Percentiles rank a stretch among this genome's conserved stretches.
Evolutionary conservation across 164 flowering plant species (phyloP).

Genomic region (Paratinospora sagittata): DNA sequence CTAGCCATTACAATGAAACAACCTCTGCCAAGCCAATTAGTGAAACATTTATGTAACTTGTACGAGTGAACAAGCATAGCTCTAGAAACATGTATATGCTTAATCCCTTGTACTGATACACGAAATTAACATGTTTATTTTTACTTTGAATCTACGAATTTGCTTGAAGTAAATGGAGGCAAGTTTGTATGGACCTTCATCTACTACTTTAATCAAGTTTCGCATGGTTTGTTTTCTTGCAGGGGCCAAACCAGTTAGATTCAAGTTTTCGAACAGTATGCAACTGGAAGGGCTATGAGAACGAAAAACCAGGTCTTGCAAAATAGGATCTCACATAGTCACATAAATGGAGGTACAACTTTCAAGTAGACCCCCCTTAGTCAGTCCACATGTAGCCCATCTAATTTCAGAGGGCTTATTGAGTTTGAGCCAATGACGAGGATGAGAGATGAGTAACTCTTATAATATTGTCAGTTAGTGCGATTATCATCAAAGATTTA

Average conservation of each 20-base stretch:
- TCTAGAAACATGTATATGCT: too few species aligned
- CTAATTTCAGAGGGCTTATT: background rate
- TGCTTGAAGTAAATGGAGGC: background rate
- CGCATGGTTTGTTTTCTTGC: conserved; percentile 7
- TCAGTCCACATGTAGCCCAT: background rate
- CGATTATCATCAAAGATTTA: background rate
- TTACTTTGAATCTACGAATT: background rate
- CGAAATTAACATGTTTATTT: too few species aligned
- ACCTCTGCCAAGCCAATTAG: too few species aligned
- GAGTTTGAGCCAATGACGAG: background rate
- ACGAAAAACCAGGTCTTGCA: conserved; percentile 23
- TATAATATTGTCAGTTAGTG: background rate
- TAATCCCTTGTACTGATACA: too few species aligned
- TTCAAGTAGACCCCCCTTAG: too few species aligned
- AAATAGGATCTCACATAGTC: conserved; percentile 19
- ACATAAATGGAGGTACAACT: too few species aligned
- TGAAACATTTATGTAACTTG: too few species aligned
- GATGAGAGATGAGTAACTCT: background rate
- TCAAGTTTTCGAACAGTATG: conserved; percentile 36
- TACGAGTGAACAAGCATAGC: too few species aligned
- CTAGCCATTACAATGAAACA: too few species aligned
- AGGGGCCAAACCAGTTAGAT: conserved; percentile 29
- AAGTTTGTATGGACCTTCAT: background rate
- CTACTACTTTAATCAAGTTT: too few species aligned
- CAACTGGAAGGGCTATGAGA: conserved; percentile 37